Evolutionary conservation across 139 green algal genomes (phyloP).

Genomic region (Diplosphaera chodatii): DNA sequence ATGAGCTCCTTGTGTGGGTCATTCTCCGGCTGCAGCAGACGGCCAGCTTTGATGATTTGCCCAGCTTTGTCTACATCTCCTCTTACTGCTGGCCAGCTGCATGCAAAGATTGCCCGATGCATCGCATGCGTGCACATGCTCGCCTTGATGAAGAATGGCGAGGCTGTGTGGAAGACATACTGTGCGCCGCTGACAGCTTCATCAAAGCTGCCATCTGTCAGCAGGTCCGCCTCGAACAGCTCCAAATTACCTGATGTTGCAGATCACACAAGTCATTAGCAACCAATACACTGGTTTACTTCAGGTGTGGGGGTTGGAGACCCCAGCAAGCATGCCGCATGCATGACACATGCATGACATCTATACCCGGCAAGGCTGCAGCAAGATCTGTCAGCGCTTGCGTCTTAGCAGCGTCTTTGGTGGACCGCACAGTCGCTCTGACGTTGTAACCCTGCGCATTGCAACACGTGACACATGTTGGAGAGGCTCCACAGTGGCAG

Average conservation of each 20-base stretch:
- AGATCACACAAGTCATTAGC: neutral
- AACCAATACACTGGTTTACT: too few relatives aligned
- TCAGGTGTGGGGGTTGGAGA: too few relatives aligned
- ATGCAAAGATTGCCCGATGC: too few relatives aligned
- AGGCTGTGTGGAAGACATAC: conserved; percentile 77
- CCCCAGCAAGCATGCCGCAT: neutral
- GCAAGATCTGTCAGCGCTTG: conserved; percentile 19
- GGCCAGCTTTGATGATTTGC: too few relatives aligned
- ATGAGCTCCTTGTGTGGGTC: conserved; percentile 43
- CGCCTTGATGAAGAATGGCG: conserved; percentile 52
- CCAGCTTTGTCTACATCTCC: too few relatives aligned
- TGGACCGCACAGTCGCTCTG: conserved; percentile 29
- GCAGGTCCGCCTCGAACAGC: conserved; percentile 26
- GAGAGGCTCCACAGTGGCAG: too few relatives aligned
- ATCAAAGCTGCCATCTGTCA: conserved; percentile 39
- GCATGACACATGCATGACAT: too few relatives aligned
- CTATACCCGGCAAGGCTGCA: neutral
- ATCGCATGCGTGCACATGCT: too few relatives aligned
- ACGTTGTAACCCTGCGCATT: conserved; percentile 33
- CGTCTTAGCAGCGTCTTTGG: conserved; percentile 5
- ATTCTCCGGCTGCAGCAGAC: neutral
- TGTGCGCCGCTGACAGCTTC: conserved; percentile 23
- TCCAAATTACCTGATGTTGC: conserved; percentile 6
- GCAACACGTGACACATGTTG: too few relatives aligned
- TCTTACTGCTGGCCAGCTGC: too few relatives aligned